phyloP scores from a whole-genome alignment of 129 eudicot species.

The Glebionis coronaria region DNA sequence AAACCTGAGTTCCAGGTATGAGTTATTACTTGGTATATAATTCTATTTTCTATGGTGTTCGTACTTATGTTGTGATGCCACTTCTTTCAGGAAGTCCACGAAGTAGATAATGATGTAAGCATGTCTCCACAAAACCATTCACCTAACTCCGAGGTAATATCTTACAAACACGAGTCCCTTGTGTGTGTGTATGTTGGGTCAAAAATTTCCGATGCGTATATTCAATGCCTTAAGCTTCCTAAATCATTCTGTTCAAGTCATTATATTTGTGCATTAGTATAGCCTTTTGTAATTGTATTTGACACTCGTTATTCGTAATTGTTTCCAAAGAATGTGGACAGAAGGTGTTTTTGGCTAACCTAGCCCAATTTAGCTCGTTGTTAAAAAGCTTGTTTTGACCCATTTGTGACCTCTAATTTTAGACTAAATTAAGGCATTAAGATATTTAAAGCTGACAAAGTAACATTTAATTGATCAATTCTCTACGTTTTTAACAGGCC shows the following conservation, averaged over 20 bases:
- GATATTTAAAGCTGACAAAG: neutral
- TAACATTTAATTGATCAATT: slow-evolving; percentile 4
- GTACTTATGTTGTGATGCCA: slow-evolving; percentile 16
- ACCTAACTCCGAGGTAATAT: slow-evolving; percentile 52
- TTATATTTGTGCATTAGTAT: no score
- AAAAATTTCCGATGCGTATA: no score
- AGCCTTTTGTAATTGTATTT: no score
- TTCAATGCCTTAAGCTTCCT: no score
- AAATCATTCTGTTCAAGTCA: no score
- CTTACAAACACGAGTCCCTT: neutral
- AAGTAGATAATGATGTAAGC: slow-evolving; percentile 52
- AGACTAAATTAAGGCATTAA: neutral
- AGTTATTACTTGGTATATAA: neutral
- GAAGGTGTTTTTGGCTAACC: no score
- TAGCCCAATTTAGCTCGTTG: no score
- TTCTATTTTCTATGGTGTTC: slow-evolving; percentile 11
- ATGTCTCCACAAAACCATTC: slow-evolving; percentile 41
- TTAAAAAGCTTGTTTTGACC: no score
- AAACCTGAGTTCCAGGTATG: slow-evolving; percentile 56
- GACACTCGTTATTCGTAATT: no score
- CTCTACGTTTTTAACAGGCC: slow-evolving; percentile 33
- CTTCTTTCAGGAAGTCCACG: slow-evolving; percentile 50
- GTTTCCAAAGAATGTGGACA: no score
- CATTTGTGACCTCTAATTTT: no score
- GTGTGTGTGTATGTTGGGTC: no score